phyloP scores from a whole-genome alignment of 345 rosid species.

The Erodium maritimum region DNA sequence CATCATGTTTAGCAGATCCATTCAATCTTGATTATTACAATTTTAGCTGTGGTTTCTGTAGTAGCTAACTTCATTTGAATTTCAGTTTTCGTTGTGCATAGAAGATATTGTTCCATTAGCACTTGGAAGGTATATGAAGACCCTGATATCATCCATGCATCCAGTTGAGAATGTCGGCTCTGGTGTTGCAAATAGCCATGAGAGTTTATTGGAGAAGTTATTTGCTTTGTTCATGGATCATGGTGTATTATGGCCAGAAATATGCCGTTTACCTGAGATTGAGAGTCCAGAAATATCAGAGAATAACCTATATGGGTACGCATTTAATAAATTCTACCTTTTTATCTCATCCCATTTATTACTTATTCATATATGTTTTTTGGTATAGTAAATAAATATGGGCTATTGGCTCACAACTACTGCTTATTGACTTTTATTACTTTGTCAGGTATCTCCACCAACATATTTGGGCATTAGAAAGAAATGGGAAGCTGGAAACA shows the following conservation, averaged over 20 bases:
- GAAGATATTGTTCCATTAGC: constrained; percentile 90
- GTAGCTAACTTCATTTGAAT: constrained; percentile 18
- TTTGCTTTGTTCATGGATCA: constrained; percentile 86
- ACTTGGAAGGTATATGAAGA: constrained; percentile 71
- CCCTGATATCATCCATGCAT: constrained; percentile 50
- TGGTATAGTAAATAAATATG: not conserved
- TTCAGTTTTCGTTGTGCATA: constrained; percentile 77
- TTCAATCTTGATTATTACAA: not conserved
- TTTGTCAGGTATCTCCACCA: constrained; percentile 55
- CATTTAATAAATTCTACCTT: not conserved
- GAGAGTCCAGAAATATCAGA: constrained; percentile 60
- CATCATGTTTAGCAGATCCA: constrained; percentile 2
- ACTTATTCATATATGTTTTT: not conserved
- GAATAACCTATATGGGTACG: constrained; percentile 70
- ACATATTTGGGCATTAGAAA: constrained; percentile 52
- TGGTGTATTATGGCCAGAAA: constrained; percentile 84
- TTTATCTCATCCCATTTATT: too few relatives aligned
- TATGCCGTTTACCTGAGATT: constrained; percentile 61
- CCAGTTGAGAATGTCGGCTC: constrained; percentile 32
- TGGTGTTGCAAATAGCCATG: constrained; percentile 30
- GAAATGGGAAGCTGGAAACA: constrained; percentile 59
- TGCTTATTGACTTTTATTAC: constrained; percentile 13
- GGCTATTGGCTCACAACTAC: not conserved
- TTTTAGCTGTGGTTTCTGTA: too few relatives aligned
- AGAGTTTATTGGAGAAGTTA: constrained; percentile 62